These are phyloP conservation scores for Scheffersomyces stipitis DNA, from an alignment of 805 yeast species.

Conservation along the genomic window DNA sequence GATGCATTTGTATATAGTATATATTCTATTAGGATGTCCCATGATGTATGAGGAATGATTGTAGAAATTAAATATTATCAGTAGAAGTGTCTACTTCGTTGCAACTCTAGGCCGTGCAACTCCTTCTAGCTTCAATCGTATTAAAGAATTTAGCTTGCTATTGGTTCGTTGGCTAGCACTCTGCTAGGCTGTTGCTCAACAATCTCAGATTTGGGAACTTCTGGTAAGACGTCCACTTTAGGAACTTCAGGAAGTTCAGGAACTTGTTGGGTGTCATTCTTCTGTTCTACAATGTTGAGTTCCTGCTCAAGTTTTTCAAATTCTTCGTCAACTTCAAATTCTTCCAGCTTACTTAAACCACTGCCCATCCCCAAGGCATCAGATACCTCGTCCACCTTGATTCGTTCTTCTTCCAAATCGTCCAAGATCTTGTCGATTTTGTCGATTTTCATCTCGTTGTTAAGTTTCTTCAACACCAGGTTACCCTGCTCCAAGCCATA, in stretches of 20 bases:
- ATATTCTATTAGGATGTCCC: too few relatives aligned
- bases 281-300: conserved; percentile 18
- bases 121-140: neutral
- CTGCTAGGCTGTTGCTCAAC: too few relatives aligned
- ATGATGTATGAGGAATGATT: too few relatives aligned
- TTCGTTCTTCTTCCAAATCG: conserved; percentile 76
- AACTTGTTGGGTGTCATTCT: conserved; percentile 5
- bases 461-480: conserved; percentile 68
- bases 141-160: neutral
- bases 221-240: conserved; percentile 20
- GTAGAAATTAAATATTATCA: too few relatives aligned
- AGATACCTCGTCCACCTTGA: conserved; percentile 74
- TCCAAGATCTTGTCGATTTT: conserved; percentile 82
- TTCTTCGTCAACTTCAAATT: conserved; percentile 68
- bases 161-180: too few relatives aligned
- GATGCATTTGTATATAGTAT: too few relatives aligned
- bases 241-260: conserved; percentile 20
- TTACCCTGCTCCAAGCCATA: conserved; percentile 83
- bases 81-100: too few relatives aligned
- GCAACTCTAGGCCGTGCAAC: neutral
- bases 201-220: conserved; percentile 29
- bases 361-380: conserved; percentile 47
- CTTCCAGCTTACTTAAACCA: conserved; percentile 45
- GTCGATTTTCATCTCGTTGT: conserved; percentile 73
- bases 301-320: conserved; percentile 51